These are phyloP conservation scores for Peterozyma xylosa DNA, from an alignment of 805 yeast species.

Conservation along the genomic window DNA sequence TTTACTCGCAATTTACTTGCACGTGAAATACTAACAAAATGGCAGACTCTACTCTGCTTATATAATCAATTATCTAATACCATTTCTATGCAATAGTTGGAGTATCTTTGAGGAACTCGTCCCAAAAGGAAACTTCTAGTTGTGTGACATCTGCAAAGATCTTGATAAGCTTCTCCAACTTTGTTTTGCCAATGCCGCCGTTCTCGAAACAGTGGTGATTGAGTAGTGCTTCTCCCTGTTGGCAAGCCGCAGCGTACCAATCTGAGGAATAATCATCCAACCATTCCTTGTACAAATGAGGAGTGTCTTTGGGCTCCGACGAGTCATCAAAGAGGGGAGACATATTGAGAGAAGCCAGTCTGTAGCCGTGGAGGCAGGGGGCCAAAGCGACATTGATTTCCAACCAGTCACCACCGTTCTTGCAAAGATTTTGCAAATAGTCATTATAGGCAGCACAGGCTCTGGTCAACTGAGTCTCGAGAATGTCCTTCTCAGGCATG, in stretches of 20 bases:
- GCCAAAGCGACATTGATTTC: constrained; percentile 62
- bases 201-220: constrained; percentile 27
- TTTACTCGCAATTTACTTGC: neutral
- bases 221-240: constrained; percentile 40
- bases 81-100: too few relatives aligned
- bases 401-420: constrained; percentile 47
- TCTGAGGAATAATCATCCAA: constrained; percentile 51
- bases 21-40: neutral
- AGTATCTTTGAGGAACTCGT: constrained; percentile 18
- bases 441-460: constrained; percentile 59
- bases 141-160: constrained; percentile 53
- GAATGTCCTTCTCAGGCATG: constrained; percentile 31
- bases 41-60: neutral
- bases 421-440: constrained; percentile 47
- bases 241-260: constrained; percentile 48
- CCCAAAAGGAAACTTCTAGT: constrained; percentile 68
- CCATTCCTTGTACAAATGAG: constrained; percentile 41
- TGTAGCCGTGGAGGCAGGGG: constrained; percentile 73
- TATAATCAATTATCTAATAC: neutral
- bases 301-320: constrained; percentile 20
- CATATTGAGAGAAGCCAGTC: constrained; percentile 41
- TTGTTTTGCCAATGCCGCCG: constrained; percentile 29
- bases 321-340: constrained; percentile 16
- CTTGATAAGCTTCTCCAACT: constrained; percentile 42
- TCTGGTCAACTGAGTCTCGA: constrained; percentile 37